Conservation (phyloP, 345 rosid genomes). For the Citrus australasica region DNA sequence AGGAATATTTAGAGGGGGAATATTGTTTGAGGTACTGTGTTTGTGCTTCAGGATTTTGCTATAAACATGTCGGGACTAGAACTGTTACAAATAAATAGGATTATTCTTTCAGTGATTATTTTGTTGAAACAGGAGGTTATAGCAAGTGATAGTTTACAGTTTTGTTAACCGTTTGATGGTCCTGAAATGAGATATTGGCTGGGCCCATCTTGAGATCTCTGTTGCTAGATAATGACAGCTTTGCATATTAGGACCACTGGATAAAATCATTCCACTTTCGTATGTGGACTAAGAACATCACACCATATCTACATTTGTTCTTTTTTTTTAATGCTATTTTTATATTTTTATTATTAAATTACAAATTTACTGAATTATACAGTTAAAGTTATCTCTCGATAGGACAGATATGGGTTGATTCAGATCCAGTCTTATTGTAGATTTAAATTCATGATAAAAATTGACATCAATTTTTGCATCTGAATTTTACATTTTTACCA, state of each 20-base stretch:
- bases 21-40: too few species aligned
- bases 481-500: too few species aligned
- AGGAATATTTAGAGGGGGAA: neutral
- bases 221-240: neutral
- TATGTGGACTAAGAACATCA: neutral
- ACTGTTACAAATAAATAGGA: neutral
- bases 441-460: too few species aligned
- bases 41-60: neutral
- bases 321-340: too few species aligned
- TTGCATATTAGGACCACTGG: neutral
- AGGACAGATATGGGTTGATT: too few species aligned
- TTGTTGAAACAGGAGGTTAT: neutral
- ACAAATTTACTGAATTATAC: too few species aligned
- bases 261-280: neutral
- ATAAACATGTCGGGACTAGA: neutral
- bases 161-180: neutral
- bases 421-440: too few species aligned
- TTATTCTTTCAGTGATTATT: neutral
- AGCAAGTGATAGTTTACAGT: neutral
- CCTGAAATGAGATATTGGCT: neutral
- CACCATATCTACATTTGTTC: too few species aligned
- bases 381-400: too few species aligned
- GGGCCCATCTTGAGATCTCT: neutral
- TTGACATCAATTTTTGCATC: too few species aligned
- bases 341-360: too few species aligned